phyloP scores from a whole-genome alignment of 177 flowering plant species.

The Vitis hybrid region DNA sequence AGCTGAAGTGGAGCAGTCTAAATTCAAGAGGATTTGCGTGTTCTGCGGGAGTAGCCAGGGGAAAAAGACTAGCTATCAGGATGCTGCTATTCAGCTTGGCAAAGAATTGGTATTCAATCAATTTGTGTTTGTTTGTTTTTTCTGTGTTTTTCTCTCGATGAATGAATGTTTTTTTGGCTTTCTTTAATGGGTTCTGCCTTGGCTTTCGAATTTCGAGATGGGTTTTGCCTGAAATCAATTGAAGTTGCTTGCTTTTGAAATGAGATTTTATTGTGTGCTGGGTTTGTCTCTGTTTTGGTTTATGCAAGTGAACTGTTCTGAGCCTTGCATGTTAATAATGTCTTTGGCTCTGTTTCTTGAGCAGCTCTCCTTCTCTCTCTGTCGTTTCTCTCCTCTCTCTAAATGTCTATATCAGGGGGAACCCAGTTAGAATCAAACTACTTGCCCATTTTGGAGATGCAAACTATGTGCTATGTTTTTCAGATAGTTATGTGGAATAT shows the following conservation, averaged over 20 bases:
- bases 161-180: background rate
- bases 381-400: no score
- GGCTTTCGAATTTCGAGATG: background rate
- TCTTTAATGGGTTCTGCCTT: slow-evolving; percentile 4
- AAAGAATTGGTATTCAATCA: slow-evolving; percentile 65
- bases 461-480: no score
- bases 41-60: slow-evolving; percentile 99
- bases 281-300: slow-evolving; percentile 5
- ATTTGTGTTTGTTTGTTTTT: background rate
- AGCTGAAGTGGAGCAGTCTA: slow-evolving; percentile 53
- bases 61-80: slow-evolving; percentile 89
- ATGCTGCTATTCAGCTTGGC: slow-evolving; percentile 95
- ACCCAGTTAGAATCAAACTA: background rate
- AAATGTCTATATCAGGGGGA: background rate
- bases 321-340: no score
- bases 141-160: background rate
- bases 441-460: background rate
- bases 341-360: no score
- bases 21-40: slow-evolving; percentile 88
- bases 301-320: background rate
- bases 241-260: slow-evolving; percentile 6
- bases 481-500: background rate
- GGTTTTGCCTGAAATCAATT: slow-evolving; percentile 3
- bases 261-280: slow-evolving; percentile 1
- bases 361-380: no score